Evolutionary conservation across 257 asterid species (phyloP).

Genomic region (Vinca minor): DNA sequence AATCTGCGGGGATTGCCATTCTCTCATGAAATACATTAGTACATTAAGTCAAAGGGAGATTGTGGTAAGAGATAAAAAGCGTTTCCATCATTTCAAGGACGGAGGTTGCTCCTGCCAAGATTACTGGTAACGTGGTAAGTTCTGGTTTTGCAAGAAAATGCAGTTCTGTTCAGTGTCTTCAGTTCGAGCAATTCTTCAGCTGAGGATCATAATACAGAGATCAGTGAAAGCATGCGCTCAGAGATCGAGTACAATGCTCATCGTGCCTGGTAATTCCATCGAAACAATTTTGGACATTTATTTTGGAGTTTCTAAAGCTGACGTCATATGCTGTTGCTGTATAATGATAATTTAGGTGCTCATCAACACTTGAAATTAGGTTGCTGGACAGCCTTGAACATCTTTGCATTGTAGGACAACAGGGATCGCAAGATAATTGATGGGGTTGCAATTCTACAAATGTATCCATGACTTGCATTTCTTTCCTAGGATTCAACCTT

Average conservation of each 20-base stretch:
- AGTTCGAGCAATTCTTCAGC: conserved; percentile 14
- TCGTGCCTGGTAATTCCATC: conserved; percentile 70
- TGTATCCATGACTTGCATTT: no score
- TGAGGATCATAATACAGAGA: conserved; percentile 48
- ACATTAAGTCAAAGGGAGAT: conserved; percentile 28
- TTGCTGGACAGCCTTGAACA: neutral
- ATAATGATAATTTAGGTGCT: neutral
- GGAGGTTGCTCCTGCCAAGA: conserved; percentile 38
- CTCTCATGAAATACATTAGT: conserved; percentile 29
- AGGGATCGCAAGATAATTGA: neutral
- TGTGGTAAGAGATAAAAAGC: conserved; percentile 34
- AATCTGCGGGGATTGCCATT: conserved; percentile 39
- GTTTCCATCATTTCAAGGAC: conserved; percentile 38
- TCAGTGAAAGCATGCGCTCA: conserved; percentile 67
- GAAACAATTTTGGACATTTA: neutral
- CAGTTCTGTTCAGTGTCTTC: neutral
- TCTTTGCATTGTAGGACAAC: neutral
- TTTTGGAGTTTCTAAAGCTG: conserved; percentile 1
- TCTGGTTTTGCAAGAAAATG: neutral
- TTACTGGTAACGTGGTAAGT: conserved; percentile 31
- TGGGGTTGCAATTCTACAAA: neutral
- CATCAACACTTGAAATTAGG: neutral
- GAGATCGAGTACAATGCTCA: conserved; percentile 90
- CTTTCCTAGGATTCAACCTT: neutral
- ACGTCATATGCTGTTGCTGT: neutral